A percentile compares a stretch with the other conserved stretches of the same genome.
These are phyloP conservation scores for Ceratocystis cacaofunesta DNA, from an alignment of 2,329 filamentous ascomycete genomes.

Conservation along the genomic window DNA sequence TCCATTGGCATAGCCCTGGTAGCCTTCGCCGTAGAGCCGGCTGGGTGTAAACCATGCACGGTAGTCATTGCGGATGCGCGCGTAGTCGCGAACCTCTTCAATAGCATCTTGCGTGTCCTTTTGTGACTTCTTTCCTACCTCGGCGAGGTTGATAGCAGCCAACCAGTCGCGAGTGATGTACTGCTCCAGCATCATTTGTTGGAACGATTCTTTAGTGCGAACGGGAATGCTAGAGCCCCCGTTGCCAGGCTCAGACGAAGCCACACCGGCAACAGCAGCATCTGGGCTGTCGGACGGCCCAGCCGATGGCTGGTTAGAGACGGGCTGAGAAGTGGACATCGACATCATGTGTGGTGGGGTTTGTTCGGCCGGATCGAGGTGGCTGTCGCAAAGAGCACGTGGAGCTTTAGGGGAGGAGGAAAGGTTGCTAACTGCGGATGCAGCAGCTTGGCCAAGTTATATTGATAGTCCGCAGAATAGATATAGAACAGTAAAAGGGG, in stretches of 20 bases:
- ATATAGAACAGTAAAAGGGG: background rate
- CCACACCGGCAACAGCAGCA: conserved; percentile 20
- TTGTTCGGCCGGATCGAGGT: conserved; percentile 17
- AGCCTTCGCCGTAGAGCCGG: conserved; percentile 57
- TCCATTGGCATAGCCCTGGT: conserved; percentile 78
- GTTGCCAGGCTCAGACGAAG: conserved; percentile 21
- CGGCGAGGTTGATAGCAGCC: conserved; percentile 37
- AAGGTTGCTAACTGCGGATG: background rate
- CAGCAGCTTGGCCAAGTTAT: background rate
- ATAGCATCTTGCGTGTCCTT: conserved; percentile 48
- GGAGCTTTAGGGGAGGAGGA: conserved; percentile 12
- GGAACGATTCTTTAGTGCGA: conserved; percentile 42
- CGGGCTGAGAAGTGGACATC: conserved; percentile 2
- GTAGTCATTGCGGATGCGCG: conserved; percentile 40
- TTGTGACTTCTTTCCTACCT: conserved; percentile 38
- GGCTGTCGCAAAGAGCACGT: conserved; percentile 18
- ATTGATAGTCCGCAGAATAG: background rate
- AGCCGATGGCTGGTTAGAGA: background rate
- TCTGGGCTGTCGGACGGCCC: background rate
- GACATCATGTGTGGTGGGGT: conserved; percentile 10
- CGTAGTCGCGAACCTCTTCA: conserved; percentile 56
- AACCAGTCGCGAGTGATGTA: conserved; percentile 40
- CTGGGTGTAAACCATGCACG: conserved; percentile 41
- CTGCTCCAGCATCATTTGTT: conserved; percentile 38
- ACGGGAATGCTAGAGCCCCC: conserved; percentile 23